Base-by-base conservation (phyloP, 306 rosid species). In the Hylodesmum podocarpum region DNA sequence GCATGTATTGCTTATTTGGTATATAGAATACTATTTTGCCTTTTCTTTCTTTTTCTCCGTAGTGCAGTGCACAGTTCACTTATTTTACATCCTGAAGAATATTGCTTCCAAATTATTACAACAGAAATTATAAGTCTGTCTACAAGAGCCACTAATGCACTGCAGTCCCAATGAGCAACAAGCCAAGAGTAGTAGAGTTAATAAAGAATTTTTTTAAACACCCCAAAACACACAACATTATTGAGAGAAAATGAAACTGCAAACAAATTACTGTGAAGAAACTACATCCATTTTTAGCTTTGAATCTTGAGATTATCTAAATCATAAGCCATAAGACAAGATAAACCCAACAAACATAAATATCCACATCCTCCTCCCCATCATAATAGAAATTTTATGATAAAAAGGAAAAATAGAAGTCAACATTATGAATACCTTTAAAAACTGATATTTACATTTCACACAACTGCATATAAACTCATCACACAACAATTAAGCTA, bases 31-130 rank as follows among this genome's bases (percentile, higher is more conserved):
- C 47, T 69, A 29, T 49, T 29, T 11, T 37, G 43, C 72, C 27
- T 68, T 78, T 75, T 34, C 34, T 70, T 84, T 57, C 28, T 71
- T 41, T 64, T 61, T 69, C 59, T 33, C 75, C 49, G 43, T 33
- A 31, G 44, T 72, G 46, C 16, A 54, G 51, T 18, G 29, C 41
- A 70, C 39, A 41, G n/a, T 31, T 50, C 12, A 77, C 46, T 77
- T 49, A 73, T 64, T 40, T 75, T 53, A 73, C 43, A 31, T 50
- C 68, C 43, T 50, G 53, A 13, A 34, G 39, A 58, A 68, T 29
- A 43, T 54, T 44, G 34, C 69, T 55, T 19, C 44, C 50, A 59
- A 59, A 63, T 37, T 31, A 79, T 28, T 29, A 59, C 9, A 58
- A 34, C 36, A 59, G 51, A 67, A n/a, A n/a, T 18, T 16, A 46